phyloP scores from a whole-genome alignment of 805 yeast species.

The Metschnikowia orientalis region DNA sequence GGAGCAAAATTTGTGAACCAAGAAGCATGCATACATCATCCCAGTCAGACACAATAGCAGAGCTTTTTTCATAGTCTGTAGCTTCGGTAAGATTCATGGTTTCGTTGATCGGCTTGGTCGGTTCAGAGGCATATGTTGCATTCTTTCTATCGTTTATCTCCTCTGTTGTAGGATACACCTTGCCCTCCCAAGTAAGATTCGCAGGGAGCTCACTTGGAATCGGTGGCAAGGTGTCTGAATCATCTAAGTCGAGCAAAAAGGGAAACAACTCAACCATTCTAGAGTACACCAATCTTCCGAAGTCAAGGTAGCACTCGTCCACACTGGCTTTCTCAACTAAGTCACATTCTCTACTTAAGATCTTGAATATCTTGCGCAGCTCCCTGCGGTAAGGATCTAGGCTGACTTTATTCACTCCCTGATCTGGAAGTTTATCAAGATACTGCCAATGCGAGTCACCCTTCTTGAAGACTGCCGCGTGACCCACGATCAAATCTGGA shows the following conservation, averaged over 20 bases:
- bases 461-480: conserved; percentile 88
- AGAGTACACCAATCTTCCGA: conserved; percentile 60
- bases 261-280: conserved; percentile 47
- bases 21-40: conserved; percentile 69
- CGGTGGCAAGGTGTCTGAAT: conserved; percentile 37
- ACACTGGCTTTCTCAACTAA: conserved; percentile 90
- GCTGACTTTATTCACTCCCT: conserved; percentile 72
- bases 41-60: conserved; percentile 46
- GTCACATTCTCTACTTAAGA: conserved; percentile 60
- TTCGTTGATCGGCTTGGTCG: too few species aligned
- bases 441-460: conserved; percentile 86
- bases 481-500: conserved; percentile 71
- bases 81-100: conserved; percentile 3
- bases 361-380: conserved; percentile 67
- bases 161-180: conserved; percentile 11
- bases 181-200: conserved; percentile 30
- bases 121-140: neutral
- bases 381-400: conserved; percentile 90
- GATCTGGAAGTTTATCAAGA: conserved; percentile 52
- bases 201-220: conserved; percentile 38
- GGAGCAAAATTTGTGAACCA: conserved; percentile 57
- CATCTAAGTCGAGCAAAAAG: conserved; percentile 22
- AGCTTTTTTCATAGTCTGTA: neutral
- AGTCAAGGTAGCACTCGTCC: conserved; percentile 86
- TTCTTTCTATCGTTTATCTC: conserved; percentile 7